A percentile compares a stretch with the other conserved stretches of the same genome.
Evolutionary conservation across 2,329 filamentous ascomycete genomes (phyloP).

Genomic region (Fusarium globosum): DNA sequence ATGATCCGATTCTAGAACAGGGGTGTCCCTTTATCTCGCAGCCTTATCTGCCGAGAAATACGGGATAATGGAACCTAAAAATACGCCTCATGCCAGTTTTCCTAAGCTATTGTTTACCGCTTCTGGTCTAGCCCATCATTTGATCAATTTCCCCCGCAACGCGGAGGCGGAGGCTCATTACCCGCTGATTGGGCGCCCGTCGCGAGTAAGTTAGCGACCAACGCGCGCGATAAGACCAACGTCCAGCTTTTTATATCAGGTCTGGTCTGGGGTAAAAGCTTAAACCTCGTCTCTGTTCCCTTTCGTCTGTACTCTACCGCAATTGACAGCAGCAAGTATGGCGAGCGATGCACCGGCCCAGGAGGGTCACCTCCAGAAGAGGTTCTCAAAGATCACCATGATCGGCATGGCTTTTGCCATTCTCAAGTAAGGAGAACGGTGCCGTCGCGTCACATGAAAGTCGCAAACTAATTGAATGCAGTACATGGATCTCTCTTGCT

Average conservation of each 20-base stretch:
- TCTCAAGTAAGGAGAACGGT: conserved; percentile 49
- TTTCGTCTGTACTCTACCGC: background rate
- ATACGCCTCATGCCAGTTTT: conserved; percentile 17
- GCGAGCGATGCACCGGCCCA: background rate
- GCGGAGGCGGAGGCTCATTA: conserved; percentile 7
- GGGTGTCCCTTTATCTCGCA: background rate
- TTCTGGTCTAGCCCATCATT: conserved; percentile 10
- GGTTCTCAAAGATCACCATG: conserved; percentile 41
- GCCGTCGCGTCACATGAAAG: background rate
- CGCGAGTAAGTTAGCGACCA: background rate
- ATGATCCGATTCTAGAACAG: conserved; percentile 2
- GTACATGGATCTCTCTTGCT: conserved; percentile 52
- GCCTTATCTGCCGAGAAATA: background rate
- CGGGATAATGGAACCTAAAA: background rate
- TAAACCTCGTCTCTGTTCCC: background rate
- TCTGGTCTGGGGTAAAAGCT: background rate
- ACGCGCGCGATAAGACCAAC: background rate
- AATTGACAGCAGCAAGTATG: conserved; percentile 9
- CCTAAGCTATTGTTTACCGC: conserved; percentile 22
- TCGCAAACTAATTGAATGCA: conserved; percentile 26
- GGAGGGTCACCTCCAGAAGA: conserved; percentile 38
- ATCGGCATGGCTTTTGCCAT: conserved; percentile 57
- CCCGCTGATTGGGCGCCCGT: conserved; percentile 15
- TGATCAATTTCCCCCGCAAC: conserved; percentile 22
- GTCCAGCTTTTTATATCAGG: conserved; percentile 1